Base-by-base conservation (phyloP, 129 eudicot genomes). In the Helichrysum umbraculigerum region DNA sequence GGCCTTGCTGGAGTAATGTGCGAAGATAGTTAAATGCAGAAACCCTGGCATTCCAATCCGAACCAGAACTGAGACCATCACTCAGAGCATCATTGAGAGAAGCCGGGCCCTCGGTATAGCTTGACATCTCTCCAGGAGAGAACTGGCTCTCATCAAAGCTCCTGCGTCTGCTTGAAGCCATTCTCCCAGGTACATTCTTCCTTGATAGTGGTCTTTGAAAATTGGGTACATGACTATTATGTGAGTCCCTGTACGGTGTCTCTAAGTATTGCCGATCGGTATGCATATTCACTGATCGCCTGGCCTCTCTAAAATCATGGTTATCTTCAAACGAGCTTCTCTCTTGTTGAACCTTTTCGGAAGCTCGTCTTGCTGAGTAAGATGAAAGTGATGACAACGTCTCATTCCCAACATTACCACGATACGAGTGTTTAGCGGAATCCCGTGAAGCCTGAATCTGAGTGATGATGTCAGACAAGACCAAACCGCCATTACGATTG, bases 11-110 rank as follows among this genome's bases (percentile, higher is more conserved):
- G 72, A 94, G 81, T 66, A 87, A 76, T 51, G 96, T 78, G 60
- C 86, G 91, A 30, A 94, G 78, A 83, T 89, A 94, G 79, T 86
- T 94, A 75, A 94, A 94, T 34, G 99, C 99, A 68, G 99, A 85
- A 78, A 94, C 99, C 72, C 97, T 85, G 0, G 99, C 97, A 75
- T 85, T 89, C 98, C 99, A 94, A 82, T 94, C 97, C 1, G 99
- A 91, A 72, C 86, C 85, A 29, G 92, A 72, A 60, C 83, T 83
- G n/a, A 94, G 88, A 41, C 99, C 99, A 61, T 89, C 93, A 70
- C 85, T 73, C 28, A 94, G 75, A 75, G 99, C 99, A 68, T 94
- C 97, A 62, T 81, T 86, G 8, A 94, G 90, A 75, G 96, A 88
- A 11, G 97, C 79, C 3, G 97, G 99, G 68, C 97, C 96, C 7